Percentiles rank a stretch among this genome's conserved stretches.
Evolutionary conservation across 352 stramenopile species (phyloP).

Genomic region (Plasmopara halstedii): DNA sequence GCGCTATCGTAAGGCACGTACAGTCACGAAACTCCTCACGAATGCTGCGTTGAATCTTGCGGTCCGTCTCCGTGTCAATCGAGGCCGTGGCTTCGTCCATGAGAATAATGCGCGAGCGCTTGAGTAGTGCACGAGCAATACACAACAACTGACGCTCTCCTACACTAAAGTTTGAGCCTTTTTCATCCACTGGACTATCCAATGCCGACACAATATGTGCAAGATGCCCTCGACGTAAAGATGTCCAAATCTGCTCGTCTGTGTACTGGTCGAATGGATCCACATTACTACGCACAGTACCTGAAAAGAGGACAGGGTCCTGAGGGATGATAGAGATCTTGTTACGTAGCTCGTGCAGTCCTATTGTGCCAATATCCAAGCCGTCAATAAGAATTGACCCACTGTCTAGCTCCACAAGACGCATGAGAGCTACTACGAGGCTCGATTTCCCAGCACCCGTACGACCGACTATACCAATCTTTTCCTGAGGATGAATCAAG

Average conservation of each 20-base stretch:
- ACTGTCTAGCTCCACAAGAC: conserved; percentile 83
- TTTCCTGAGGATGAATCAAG: conserved; percentile 71
- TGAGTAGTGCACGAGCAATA: conserved; percentile 91
- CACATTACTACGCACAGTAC: conserved; percentile 87
- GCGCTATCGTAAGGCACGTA: conserved; percentile 95
- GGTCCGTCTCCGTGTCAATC: conserved; percentile 86
- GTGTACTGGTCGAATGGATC: conserved; percentile 88
- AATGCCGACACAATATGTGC: conserved; percentile 39
- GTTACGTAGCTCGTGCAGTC: conserved; percentile 41
- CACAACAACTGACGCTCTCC: conserved; percentile 95
- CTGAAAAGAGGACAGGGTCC: conserved; percentile 93
- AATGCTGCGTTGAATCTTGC: conserved; percentile 88
- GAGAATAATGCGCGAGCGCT: conserved; percentile 89
- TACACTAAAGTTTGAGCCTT: conserved; percentile 92
- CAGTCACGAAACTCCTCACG: conserved; percentile 88
- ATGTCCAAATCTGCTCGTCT: conserved; percentile 84
- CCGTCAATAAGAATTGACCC: conserved; percentile 58
- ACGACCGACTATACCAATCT: conserved; percentile 78
- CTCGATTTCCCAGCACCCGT: conserved; percentile 88
- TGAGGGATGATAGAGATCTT: conserved; percentile 89
- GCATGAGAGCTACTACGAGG: conserved; percentile 87
- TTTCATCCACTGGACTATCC: conserved; percentile 68
- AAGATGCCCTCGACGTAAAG: conserved; percentile 77
- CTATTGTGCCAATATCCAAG: conserved; percentile 45
- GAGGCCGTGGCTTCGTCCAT: conserved; percentile 97